Evolutionary conservation across 768 basidiomycete genomes (phyloP), one percentile per base, ranked within the genome.

Genomic region (Sarcodon sp.): DNA sequence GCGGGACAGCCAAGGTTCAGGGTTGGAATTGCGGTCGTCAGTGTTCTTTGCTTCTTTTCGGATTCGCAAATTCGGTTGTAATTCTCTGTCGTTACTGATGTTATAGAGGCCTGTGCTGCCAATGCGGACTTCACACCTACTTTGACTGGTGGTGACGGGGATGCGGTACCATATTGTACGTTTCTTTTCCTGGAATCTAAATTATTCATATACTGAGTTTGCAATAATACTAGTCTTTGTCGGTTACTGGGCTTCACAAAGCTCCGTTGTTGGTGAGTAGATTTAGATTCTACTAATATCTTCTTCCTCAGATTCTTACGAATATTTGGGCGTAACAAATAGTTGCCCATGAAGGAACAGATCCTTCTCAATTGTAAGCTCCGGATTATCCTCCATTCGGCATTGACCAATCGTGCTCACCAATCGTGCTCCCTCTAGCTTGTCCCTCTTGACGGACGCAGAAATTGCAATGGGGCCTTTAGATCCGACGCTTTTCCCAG

Each of bases 291-390:
- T 4, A 27, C 21, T 27, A 27, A 27, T 27, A 3, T 4, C 2
- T 27, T 27, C 2, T 27, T 27, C 21, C 21, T 27, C 21, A 4
- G 21, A 27, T 27, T 27, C 21, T 27, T 27, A 27, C 4, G 21
- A 4, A 27, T 27, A 27, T 27, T n/a, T 27, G 21, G 2, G 21
- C 4, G 21, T 4, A 27, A 27, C 2, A 27, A 27, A 68, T 81
- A n/a, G 75, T 80, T 6, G 72, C 72, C 1, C 79, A 80, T 52
- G 66, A 81, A 55, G 79, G 79, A 12, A 80, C 79, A 5, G 74
- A 81, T 50, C 74, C 77, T 6, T 69, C 63, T 0, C 57, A 73
- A 49, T 54, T 81, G 78, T 79, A 53, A 59, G 69, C 48, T 7
- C 34, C 1, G 31, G 33, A 16, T 37, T 49, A 15, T 21, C n/a